A percentile compares a stretch with the other conserved stretches of the same genome.
phyloP scores from a whole-genome alignment of 306 rosid genomes.

The Cicer cuneatum region DNA sequence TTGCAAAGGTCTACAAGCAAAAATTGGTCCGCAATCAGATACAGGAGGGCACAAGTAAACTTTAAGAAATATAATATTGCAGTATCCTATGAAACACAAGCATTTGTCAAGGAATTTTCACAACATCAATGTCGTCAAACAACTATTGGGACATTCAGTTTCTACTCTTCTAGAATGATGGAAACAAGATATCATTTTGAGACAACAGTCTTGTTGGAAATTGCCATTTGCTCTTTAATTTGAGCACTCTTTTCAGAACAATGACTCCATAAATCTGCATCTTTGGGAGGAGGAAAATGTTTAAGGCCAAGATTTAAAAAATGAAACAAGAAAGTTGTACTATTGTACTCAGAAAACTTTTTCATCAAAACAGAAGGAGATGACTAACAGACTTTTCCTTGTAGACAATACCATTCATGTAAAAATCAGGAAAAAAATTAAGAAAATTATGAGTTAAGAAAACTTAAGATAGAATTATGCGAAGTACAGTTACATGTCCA shows the following conservation, averaged over 20 bases:
- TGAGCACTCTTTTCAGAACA: slow-evolving; percentile 21
- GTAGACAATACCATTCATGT: slow-evolving; percentile 26
- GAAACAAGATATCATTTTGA: slow-evolving; percentile 34
- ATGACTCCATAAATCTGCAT: slow-evolving; percentile 18
- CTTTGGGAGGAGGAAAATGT: slow-evolving; percentile 30
- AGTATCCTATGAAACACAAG: slow-evolving; percentile 38
- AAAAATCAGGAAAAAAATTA: slow-evolving; percentile 4
- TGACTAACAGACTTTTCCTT: slow-evolving; percentile 27
- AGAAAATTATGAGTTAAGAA: slow-evolving; percentile 5
- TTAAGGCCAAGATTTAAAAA: slow-evolving; percentile 30
- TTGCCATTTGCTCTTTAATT: background rate
- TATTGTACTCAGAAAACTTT: slow-evolving; percentile 16
- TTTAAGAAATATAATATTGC: slow-evolving; percentile 9
- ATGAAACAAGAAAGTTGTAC: slow-evolving; percentile 35
- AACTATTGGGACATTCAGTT: slow-evolving; percentile 27
- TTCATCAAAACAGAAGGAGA: slow-evolving; percentile 30
- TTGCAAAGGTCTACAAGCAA: slow-evolving; percentile 74
- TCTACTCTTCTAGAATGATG: slow-evolving; percentile 31
- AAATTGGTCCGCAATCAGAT: slow-evolving; percentile 36
- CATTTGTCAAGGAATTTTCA: slow-evolving; percentile 21
- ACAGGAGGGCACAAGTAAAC: background rate
- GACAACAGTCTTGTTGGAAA: slow-evolving; percentile 12
- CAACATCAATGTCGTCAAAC: slow-evolving; percentile 16
- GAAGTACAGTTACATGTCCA: slow-evolving; percentile 1
- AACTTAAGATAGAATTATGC: slow-evolving; percentile 5